phyloP scores from a whole-genome alignment of 257 asterid genomes.

The Ajuga chamaepitys region DNA sequence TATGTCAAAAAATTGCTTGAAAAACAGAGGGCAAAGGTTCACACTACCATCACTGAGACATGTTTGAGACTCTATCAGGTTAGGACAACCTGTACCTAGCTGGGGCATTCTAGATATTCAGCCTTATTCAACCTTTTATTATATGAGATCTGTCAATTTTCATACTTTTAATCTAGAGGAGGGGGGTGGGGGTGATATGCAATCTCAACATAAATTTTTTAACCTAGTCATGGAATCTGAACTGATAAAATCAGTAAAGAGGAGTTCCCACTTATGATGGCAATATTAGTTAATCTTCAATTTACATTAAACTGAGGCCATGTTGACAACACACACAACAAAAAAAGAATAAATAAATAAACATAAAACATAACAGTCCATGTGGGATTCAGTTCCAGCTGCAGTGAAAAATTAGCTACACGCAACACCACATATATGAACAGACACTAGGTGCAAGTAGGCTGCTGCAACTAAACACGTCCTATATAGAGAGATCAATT shows the following conservation, averaged over 20 bases:
- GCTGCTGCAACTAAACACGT: not conserved
- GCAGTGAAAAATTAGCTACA: not conserved
- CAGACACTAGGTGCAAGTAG: not conserved
- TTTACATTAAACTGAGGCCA: not conserved
- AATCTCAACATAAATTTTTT: not conserved
- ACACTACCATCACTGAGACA: too few relatives aligned
- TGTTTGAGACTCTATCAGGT: too few relatives aligned
- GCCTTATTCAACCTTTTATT: too few relatives aligned
- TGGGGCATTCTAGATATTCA: too few relatives aligned
- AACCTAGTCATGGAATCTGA: not conserved
- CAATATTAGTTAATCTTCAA: not conserved
- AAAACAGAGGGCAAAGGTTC: too few relatives aligned
- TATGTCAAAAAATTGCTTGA: conserved; percentile 23
- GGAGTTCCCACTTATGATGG: not conserved
- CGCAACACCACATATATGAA: not conserved
- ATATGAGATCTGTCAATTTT: too few relatives aligned
- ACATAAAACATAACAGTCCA: not conserved
- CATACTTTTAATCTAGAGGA: too few relatives aligned
- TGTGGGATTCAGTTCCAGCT: not conserved
- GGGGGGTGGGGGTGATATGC: too few relatives aligned
- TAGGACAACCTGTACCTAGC: too few relatives aligned
- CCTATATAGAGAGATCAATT: not conserved
- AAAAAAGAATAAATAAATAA: too few relatives aligned
- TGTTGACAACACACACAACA: too few relatives aligned
- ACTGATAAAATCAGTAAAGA: not conserved